Conservation (phyloP, 495 filamentous ascomycete genomes). For the Penicillium soppii region DNA sequence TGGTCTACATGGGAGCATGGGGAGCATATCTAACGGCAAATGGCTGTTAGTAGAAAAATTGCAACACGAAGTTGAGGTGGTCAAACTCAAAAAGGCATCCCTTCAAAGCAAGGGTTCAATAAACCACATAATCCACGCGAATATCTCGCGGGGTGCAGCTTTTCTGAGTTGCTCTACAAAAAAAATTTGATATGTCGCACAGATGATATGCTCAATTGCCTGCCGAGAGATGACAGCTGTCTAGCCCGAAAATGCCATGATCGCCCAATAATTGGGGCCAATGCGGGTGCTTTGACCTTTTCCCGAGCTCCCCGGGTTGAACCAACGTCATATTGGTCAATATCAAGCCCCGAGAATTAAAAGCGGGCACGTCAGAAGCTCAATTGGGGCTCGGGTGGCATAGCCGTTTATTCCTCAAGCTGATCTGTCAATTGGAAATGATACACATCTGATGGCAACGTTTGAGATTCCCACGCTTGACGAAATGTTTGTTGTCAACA, state of each 20-base stretch:
- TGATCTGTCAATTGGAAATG: neutral
- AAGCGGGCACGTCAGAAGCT: no score
- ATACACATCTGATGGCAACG: neutral
- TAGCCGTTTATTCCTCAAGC: neutral
- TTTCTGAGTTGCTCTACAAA: neutral
- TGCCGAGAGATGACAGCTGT: neutral
- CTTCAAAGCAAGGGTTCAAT: no score
- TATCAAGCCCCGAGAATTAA: neutral
- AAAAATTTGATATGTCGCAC: neutral
- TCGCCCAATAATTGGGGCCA: slow-evolving; percentile 3
- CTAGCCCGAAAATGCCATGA: neutral
- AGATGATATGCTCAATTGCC: neutral
- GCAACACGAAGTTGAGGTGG: no score
- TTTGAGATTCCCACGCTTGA: neutral
- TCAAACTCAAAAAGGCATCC: no score
- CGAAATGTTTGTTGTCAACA: neutral
- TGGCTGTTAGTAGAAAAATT: no score
- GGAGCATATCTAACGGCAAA: neutral
- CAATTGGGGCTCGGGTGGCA: neutral
- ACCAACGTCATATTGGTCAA: neutral
- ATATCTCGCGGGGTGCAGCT: neutral
- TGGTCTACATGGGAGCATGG: no score
- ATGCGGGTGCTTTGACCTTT: neutral
- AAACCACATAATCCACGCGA: no score
- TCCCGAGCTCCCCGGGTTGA: neutral